Conservation (phyloP, 116 monocot genomes). For the Papilionanthe hybrid region DNA sequence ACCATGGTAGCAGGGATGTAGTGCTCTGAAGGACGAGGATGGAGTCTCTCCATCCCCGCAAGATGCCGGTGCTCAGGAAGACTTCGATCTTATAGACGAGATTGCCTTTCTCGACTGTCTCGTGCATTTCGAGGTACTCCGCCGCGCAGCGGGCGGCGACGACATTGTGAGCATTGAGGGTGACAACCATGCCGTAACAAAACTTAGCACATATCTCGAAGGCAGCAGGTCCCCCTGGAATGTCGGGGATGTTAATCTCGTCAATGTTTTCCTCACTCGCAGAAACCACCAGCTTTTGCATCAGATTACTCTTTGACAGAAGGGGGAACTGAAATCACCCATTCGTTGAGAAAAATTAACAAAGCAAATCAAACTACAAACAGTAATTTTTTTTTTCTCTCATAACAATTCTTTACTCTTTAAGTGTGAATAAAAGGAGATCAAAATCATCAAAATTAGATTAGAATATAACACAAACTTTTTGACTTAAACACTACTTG, state of each 20-base stretch:
- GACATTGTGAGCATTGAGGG: constrained; percentile 89
- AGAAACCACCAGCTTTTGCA: constrained; percentile 59
- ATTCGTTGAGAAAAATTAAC: background rate
- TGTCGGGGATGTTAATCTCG: constrained; percentile 63
- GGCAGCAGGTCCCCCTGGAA: constrained; percentile 77
- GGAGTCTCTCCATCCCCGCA: constrained; percentile 92
- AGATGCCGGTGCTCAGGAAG: constrained; percentile 70
- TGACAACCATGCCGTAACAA: constrained; percentile 85
- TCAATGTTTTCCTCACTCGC: constrained; percentile 31
- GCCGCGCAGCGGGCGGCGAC: constrained; percentile 73
- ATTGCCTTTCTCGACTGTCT: constrained; percentile 79
- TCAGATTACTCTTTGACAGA: constrained; percentile 60
- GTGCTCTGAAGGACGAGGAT: constrained; percentile 80
- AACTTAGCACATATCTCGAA: constrained; percentile 96
- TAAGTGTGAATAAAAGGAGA: too few species aligned
- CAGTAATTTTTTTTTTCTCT: too few species aligned
- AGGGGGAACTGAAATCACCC: constrained; percentile 61
- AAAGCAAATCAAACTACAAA: background rate
- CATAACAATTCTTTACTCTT: too few species aligned
- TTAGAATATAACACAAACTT: too few species aligned
- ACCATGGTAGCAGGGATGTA: constrained; percentile 55
- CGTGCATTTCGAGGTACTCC: constrained; percentile 82
- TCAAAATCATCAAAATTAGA: too few species aligned
- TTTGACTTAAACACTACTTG: too few species aligned
- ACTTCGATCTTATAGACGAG: constrained; percentile 85